phyloP scores from a whole-genome alignment of 208 protist species.

The Tritrichomonas musculus region DNA sequence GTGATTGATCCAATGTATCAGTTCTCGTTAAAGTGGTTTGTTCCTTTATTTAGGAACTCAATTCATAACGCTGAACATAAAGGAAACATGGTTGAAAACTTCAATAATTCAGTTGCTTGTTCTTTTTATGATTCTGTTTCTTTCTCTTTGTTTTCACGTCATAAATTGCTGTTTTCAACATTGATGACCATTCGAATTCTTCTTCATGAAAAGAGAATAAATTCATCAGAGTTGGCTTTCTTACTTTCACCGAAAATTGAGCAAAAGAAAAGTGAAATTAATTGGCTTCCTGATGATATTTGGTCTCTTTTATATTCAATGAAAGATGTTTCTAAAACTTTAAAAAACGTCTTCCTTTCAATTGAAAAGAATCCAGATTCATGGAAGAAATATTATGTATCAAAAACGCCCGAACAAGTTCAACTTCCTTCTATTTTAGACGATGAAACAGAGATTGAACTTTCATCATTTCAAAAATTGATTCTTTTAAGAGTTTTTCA shows the following conservation, averaged over 20 bases:
- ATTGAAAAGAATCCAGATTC: neutral
- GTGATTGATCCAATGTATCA: slow-evolving; percentile 59
- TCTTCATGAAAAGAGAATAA: slow-evolving; percentile 51
- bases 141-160: slow-evolving; percentile 90
- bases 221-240: slow-evolving; percentile 47
- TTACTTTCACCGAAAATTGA: slow-evolving; percentile 41
- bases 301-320: neutral
- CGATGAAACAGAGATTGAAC: neutral
- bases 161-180: slow-evolving; percentile 97
- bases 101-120: slow-evolving; percentile 75
- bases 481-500: slow-evolving; percentile 81
- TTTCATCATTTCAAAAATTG: slow-evolving; percentile 73
- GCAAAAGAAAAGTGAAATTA: neutral
- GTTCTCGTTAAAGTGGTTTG: slow-evolving; percentile 32
- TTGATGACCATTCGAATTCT: slow-evolving; percentile 68
- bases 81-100: neutral
- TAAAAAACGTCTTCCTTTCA: neutral
- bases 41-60: neutral
- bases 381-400: neutral
- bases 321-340: neutral
- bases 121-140: slow-evolving; percentile 71
- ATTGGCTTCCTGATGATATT: slow-evolving; percentile 59
- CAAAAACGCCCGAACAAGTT: neutral
- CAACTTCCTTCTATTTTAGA: neutral
- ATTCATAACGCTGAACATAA: neutral